Evolutionary conservation across 331 rosid species (phyloP), one percentile per base, ranked within the genome.

Genomic region (Spiraea crenata): DNA sequence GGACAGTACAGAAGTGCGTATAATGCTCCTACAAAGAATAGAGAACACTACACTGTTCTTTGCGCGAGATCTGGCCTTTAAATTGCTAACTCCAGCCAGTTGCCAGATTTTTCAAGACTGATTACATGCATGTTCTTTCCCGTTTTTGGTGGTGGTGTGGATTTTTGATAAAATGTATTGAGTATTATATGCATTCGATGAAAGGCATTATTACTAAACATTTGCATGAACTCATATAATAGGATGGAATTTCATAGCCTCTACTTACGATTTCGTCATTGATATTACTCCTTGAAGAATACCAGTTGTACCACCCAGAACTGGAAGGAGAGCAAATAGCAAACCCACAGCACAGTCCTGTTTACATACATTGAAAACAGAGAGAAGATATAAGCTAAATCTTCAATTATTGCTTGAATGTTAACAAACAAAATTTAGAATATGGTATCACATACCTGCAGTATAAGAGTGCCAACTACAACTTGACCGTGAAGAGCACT

Each of bases 331-430:
- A 16, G 99, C 97, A 89, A 93, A 93, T 69, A 93, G 91, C 87
- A 93, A 83, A 69, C 99, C 99, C 66, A 93, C 96, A 46, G 97
- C 95, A 84, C 97, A 89, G 69, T 93, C 99, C 97, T 93, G 51
- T 54, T 76, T 72, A 77, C 73, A 44, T 2, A 25, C 17, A 35
- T 71, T 68, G 40, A 20, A 73, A 79, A 49, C 74, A 42, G 70
- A n/a, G 80, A 71, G 69, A 57, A 41, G 40, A 58, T 17, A 45
- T 47, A 70, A 45, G 17, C 39, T 39, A 34, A 31, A 37, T 57
- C 7, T 66, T 49, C 20, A 11, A 45, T 2, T 19, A 40, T 13
- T 5, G n/a, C 47, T 37, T 9, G 47, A 40, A 45, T 39, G 56
- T 49, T 49, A 68, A 40, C 65, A 34, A 14, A 13, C 59, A 9